Percentiles rank a stretch among this genome's conserved stretches.
phyloP scores from a whole-genome alignment of 2,329 filamentous ascomycete genomes.

The Phialophora expanda region DNA sequence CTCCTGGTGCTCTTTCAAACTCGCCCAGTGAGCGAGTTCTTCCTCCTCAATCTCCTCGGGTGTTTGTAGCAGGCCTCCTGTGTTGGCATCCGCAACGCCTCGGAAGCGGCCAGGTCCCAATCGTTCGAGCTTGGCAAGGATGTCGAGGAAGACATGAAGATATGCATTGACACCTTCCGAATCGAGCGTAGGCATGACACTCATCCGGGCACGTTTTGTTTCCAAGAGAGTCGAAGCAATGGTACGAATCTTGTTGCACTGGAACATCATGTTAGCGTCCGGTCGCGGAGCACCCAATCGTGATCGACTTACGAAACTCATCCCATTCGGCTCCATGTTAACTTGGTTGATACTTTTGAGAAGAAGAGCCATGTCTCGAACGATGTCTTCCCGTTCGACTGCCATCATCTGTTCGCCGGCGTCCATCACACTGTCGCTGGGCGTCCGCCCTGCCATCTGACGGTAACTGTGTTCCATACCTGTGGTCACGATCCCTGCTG shows the following conservation, averaged over 20 bases:
- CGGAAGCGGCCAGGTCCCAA: conserved; percentile 27
- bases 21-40: conserved; percentile 77
- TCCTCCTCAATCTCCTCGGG: conserved; percentile 71
- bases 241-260: conserved; percentile 82
- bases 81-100: conserved; percentile 26
- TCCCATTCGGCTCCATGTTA: conserved; percentile 77
- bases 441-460: conserved; percentile 32
- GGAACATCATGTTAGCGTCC: conserved; percentile 32
- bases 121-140: conserved; percentile 25
- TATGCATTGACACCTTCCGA: conserved; percentile 39
- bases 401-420: conserved; percentile 61
- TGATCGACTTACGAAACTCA: conserved; percentile 62
- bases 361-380: conserved; percentile 76
- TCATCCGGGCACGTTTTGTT: conserved; percentile 59
- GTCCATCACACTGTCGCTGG: conserved; percentile 40
- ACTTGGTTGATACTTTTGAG: conserved; percentile 79
- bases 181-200: conserved; percentile 51
- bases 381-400: conserved; percentile 78
- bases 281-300: background rate
- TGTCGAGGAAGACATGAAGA: conserved; percentile 27
- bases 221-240: conserved; percentile 81
- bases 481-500: conserved; percentile 32
- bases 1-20: conserved; percentile 76
- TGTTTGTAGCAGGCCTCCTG: conserved; percentile 27
- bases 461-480: conserved; percentile 36